Evolutionary conservation across 345 rosid species (phyloP).

Genomic region (Salix purpurea): DNA sequence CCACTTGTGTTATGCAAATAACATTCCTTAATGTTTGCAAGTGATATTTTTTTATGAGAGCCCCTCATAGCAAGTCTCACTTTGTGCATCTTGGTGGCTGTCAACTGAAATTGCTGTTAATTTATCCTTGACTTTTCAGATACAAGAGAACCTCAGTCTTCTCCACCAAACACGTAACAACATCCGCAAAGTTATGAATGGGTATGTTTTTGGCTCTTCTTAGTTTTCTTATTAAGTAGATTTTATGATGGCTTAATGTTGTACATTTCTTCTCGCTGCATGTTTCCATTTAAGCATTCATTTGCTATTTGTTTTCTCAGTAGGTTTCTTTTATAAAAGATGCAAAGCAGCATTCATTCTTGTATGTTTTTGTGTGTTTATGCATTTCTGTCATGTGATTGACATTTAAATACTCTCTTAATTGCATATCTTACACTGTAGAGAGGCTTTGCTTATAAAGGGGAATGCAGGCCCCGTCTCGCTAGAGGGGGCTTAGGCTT

Average conservation of each 20-base stretch:
- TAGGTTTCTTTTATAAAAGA: neutral
- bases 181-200: constrained; percentile 30
- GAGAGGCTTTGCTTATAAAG: neutral
- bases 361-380: neutral
- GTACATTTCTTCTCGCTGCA: neutral
- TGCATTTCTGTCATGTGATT: neutral
- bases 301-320: neutral
- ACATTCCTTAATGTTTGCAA: neutral
- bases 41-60: neutral
- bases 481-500: neutral
- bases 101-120: neutral
- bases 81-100: constrained; percentile 3
- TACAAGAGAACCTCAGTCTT: constrained; percentile 38
- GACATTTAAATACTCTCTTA: neutral
- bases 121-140: constrained; percentile 26
- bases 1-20: neutral
- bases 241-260: neutral
- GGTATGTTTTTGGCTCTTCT: constrained; percentile 33
- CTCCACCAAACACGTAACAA: constrained; percentile 37
- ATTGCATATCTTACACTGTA: neutral
- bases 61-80: neutral
- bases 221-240: neutral
- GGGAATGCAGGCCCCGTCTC: neutral
- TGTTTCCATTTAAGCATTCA: neutral
- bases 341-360: neutral